Evolutionary conservation across 2,329 filamentous ascomycete species (phyloP).

Genomic region (Tolypocladium ophioglossoides): DNA sequence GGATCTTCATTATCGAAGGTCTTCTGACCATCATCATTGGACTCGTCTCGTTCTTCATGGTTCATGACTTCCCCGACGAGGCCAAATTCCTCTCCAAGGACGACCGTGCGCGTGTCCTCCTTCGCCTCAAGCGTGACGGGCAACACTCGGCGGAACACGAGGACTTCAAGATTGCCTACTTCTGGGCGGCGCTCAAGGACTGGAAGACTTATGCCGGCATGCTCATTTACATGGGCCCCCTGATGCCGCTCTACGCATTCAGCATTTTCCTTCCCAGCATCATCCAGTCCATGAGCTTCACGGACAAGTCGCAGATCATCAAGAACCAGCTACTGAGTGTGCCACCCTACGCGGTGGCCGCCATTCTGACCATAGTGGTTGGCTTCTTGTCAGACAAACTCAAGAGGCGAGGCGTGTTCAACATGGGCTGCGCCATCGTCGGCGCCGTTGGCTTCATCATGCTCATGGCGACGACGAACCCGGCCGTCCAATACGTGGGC

Average conservation of each 20-base stretch:
- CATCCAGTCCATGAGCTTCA: conserved; percentile 43
- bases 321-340: conserved; percentile 36
- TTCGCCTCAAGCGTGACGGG: conserved; percentile 58
- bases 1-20: conserved; percentile 63
- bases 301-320: conserved; percentile 19
- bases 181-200: conserved; percentile 63
- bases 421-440: conserved; percentile 59
- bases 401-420: conserved; percentile 64
- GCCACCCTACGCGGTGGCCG: conserved; percentile 28
- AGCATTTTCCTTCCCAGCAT: conserved; percentile 73
- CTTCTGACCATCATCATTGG: conserved; percentile 60
- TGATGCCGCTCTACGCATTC: conserved; percentile 65
- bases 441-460: conserved; percentile 72
- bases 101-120: conserved; percentile 63
- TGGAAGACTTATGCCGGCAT: conserved; percentile 77
- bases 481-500: conserved; percentile 69
- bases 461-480: conserved; percentile 54
- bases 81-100: conserved; percentile 60
- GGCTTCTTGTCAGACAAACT: conserved; percentile 69
- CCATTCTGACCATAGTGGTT: conserved; percentile 23
- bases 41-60: conserved; percentile 61
- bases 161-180: conserved; percentile 60
- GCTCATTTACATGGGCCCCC: conserved; percentile 67
- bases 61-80: conserved; percentile 72
- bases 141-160: conserved; percentile 69